Evolutionary conservation across 306 rosid genomes (phyloP), one percentile per base, ranked within the genome.

Genomic region (Vigna radiata): DNA sequence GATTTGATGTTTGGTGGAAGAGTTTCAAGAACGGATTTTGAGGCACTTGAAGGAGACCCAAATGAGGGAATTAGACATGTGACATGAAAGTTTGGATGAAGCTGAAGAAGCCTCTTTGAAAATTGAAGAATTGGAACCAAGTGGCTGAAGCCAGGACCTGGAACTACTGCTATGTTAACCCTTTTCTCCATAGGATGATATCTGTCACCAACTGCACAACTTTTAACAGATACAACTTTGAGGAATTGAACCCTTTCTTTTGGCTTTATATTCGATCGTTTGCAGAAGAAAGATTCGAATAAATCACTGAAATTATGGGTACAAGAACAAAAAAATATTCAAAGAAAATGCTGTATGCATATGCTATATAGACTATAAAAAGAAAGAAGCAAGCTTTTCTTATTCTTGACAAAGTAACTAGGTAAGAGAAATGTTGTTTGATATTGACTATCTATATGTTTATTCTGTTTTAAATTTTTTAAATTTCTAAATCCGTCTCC

Each of bases 41-140:
- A 61, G 43, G 82, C 43, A 70, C 3, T 23, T 37, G 65, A 2
- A 5, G 55, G 82, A 47, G 82, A 70, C 2, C 63, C 77, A 23
- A 59, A 18, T 3, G 65, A 1, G 36, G 82, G 82, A 61, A 79
- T 50, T n/a, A 78, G 6, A 27, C 77, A 79, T 29, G 64, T 61
- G 65, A 82, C 67, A 43, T 62, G 77, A 17, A 79, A 59, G 5
- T 76, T 27, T 10, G 70, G 67, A 33, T 79, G 80, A 46, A 49
- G 75, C 1, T 43, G 61, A 56, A 79, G 44, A 11, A 82, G 77
- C 16, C 49, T 7, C 33, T 79, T 82, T 12, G 84, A 77, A 23
- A 86, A 77, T 15, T 86, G 52, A 5, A 86, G 83, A 31, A 86
- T 46, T 0, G 86, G 85, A 6, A 79, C 18, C 0, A 85, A 39